Evolutionary conservation across 768 basidiomycete genomes (phyloP).

Genomic region (Kwoniella shandongensis): DNA sequence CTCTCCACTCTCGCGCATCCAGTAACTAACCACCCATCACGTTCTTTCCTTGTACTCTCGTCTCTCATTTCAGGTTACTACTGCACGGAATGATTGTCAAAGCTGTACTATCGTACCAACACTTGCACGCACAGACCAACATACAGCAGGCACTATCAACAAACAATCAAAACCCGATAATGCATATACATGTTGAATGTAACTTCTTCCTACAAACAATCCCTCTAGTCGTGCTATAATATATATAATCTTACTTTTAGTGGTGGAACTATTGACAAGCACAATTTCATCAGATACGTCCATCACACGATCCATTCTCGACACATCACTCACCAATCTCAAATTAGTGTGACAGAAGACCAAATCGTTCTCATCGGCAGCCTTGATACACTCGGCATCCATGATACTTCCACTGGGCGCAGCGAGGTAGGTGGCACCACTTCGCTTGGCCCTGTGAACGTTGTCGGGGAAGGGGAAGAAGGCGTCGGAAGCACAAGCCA

Average conservation of each 20-base stretch:
- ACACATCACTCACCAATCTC: slow-evolving; percentile 71
- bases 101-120: too few species aligned
- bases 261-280: slow-evolving; percentile 10
- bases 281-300: neutral
- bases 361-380: slow-evolving; percentile 87
- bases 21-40: too few species aligned
- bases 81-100: too few species aligned
- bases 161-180: neutral
- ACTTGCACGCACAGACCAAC: too few species aligned
- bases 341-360: slow-evolving; percentile 87
- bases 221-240: neutral
- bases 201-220: slow-evolving; percentile 3
- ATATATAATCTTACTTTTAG: neutral
- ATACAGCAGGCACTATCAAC: too few species aligned
- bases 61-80: too few species aligned
- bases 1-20: too few species aligned
- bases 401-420: slow-evolving; percentile 87
- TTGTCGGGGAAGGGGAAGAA: slow-evolving; percentile 99
- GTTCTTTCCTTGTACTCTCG: too few species aligned
- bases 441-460: slow-evolving; percentile 86
- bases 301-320: neutral
- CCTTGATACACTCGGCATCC: slow-evolving; percentile 94
- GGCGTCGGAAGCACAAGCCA: slow-evolving; percentile 92
- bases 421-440: slow-evolving; percentile 87
- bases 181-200: slow-evolving; percentile 6